A percentile compares a stretch with the other conserved stretches of the same genome.
Evolutionary conservation across 805 yeast genomes (phyloP).

Genomic region (Brettanomyces sp.): DNA sequence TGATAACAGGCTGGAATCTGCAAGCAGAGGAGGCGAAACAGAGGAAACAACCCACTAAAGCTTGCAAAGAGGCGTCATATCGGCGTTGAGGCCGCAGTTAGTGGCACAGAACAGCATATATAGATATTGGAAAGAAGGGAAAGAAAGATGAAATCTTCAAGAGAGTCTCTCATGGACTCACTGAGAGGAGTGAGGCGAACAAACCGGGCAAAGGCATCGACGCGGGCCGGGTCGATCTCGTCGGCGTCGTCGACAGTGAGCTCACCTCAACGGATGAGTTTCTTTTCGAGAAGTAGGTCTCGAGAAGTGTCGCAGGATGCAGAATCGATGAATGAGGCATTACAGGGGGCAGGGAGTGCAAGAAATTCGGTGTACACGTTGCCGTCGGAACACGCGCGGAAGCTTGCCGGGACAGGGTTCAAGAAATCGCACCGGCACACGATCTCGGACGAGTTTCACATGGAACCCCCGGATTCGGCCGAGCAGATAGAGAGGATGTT

Average conservation of each 20-base stretch:
- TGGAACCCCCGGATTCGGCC: constrained; percentile 62
- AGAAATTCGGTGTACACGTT: constrained; percentile 17
- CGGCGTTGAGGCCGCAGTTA: too few species aligned
- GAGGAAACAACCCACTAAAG: too few species aligned
- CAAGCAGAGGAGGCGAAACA: too few species aligned
- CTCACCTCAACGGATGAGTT: constrained; percentile 16
- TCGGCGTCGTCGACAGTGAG: constrained; percentile 3
- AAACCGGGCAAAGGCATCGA: background rate
- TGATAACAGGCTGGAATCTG: too few species aligned
- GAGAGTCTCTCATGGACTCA: constrained; percentile 4
- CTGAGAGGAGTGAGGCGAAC: constrained; percentile 4
- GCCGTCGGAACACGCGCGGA: constrained; percentile 21
- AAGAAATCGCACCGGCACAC: constrained; percentile 28
- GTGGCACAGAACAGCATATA: too few species aligned
- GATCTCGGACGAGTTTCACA: constrained; percentile 29
- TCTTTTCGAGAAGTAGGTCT: constrained; percentile 7
- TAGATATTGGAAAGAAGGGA: too few species aligned
- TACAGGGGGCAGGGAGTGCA: constrained; percentile 16
- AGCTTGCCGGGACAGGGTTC: constrained; percentile 14
- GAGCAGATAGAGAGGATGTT: constrained; percentile 66
- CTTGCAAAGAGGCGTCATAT: too few species aligned
- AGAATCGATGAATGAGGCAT: constrained; percentile 10
- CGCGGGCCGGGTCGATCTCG: background rate
- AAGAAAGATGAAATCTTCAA: too few species aligned
- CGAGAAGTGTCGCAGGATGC: background rate